Evolutionary conservation across 2,329 filamentous ascomycete genomes (phyloP).

Genomic region (Microdochium trichocladiopsis): DNA sequence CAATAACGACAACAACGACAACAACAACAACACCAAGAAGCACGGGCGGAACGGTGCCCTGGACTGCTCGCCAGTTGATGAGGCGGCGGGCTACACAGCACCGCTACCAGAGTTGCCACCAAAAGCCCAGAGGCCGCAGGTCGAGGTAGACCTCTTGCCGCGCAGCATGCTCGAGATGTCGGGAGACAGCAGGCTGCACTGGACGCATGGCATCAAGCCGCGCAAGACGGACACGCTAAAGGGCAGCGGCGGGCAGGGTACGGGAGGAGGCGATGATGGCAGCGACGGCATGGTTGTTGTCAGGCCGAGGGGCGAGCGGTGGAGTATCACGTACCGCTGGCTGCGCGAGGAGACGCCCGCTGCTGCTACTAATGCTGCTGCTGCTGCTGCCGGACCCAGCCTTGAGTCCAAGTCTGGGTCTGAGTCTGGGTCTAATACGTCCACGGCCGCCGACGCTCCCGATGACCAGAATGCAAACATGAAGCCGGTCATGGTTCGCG

Average conservation of each 20-base stretch:
- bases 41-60: background rate
- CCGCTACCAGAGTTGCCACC: no score
- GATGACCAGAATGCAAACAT: background rate
- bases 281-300: slow-evolving; percentile 27
- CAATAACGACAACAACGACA: background rate
- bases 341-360: slow-evolving; percentile 21
- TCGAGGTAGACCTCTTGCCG: slow-evolving; percentile 38
- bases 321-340: slow-evolving; percentile 52
- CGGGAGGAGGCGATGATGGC: background rate
- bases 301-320: slow-evolving; percentile 33
- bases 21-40: background rate
- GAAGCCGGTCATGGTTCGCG: slow-evolving; percentile 15
- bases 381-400: no score
- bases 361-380: no score
- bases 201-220: slow-evolving; percentile 48
- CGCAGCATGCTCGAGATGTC: slow-evolving; percentile 44
- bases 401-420: no score
- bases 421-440: no score
- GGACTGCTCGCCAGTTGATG: no score
- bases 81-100: no score
- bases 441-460: background rate
- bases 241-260: background rate
- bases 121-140: background rate
- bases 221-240: slow-evolving; percentile 42
- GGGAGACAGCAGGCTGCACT: slow-evolving; percentile 42